Conservation (phyloP, 73 alveolate species). For the Symbiodinium natans region DNA sequence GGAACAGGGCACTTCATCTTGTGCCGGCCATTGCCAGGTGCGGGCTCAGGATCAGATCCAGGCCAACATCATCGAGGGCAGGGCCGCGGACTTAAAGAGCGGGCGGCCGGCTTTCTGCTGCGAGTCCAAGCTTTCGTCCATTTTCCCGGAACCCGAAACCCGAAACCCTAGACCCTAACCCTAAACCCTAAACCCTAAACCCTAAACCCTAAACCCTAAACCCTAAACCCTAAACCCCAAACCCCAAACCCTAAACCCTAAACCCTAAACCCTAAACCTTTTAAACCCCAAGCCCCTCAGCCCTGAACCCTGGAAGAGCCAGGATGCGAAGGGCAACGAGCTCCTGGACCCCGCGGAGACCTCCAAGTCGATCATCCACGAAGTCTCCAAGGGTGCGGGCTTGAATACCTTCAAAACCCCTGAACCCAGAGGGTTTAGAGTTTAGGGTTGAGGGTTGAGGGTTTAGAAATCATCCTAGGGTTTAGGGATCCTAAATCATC, state of each 20-base stretch:
- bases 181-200: not conserved
- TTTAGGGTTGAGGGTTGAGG: too few species aligned
- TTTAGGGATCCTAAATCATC: too few species aligned
- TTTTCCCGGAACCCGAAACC: not conserved
- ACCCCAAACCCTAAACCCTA: too few species aligned
- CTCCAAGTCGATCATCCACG: slow-evolving; percentile 40
- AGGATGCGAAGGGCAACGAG: slow-evolving; percentile 41
- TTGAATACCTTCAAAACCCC: too few species aligned
- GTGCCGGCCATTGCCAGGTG: too few species aligned
- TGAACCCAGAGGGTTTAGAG: too few species aligned
- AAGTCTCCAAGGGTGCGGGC: slow-evolving; percentile 32
- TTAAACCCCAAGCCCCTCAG: too few species aligned
- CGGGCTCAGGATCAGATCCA: slow-evolving; percentile 89
- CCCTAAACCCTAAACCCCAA: too few species aligned
- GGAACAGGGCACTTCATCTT: too few species aligned
- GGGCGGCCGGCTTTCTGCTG: not conserved
- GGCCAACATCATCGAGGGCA: slow-evolving; percentile 78
- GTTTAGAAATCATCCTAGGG: too few species aligned
- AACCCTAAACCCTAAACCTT: too few species aligned
- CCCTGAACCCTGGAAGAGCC: not conserved
- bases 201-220: not conserved
- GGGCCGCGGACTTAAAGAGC: not conserved
- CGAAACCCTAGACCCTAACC: too few species aligned
- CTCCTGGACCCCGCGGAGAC: slow-evolving; percentile 33
- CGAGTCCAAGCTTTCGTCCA: not conserved